phyloP scores from a whole-genome alignment of 2,329 filamentous ascomycete genomes.

The Juglanconis oblonga region DNA sequence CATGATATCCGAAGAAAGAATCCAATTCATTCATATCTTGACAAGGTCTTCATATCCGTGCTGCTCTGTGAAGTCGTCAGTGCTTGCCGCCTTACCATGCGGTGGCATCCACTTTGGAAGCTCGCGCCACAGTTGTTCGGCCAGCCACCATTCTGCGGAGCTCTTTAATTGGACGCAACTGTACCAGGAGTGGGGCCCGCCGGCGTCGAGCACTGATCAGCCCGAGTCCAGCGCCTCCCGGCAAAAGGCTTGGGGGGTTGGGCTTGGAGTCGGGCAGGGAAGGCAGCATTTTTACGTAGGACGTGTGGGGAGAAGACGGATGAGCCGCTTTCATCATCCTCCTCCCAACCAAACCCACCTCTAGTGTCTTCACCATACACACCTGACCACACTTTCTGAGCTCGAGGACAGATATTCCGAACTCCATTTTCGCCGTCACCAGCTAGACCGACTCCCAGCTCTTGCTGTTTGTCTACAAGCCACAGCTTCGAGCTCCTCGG shows the following conservation, averaged over 20 bases:
- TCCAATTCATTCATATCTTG: too few relatives aligned
- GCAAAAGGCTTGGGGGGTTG: not conserved
- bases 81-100: too few relatives aligned
- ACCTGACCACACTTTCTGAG: not conserved
- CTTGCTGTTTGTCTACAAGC: not conserved
- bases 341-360: not conserved
- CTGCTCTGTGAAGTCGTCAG: too few relatives aligned
- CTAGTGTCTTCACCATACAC: not conserved
- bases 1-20: too few relatives aligned
- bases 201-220: not conserved
- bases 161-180: conserved; percentile 3
- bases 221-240: not conserved
- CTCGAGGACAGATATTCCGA: not conserved
- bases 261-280: conserved; percentile 1
- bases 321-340: conserved; percentile 16
- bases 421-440: not conserved
- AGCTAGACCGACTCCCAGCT: not conserved
- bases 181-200: not conserved
- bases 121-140: not conserved
- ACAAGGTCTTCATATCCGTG: too few relatives aligned
- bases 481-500: not conserved
- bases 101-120: not conserved
- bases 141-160: not conserved
- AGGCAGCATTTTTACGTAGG: conserved; percentile 3
- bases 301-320: not conserved